Base-by-base conservation (phyloP, 2,329 filamentous ascomycete genomes). In the Penicillium sumatraense region DNA sequence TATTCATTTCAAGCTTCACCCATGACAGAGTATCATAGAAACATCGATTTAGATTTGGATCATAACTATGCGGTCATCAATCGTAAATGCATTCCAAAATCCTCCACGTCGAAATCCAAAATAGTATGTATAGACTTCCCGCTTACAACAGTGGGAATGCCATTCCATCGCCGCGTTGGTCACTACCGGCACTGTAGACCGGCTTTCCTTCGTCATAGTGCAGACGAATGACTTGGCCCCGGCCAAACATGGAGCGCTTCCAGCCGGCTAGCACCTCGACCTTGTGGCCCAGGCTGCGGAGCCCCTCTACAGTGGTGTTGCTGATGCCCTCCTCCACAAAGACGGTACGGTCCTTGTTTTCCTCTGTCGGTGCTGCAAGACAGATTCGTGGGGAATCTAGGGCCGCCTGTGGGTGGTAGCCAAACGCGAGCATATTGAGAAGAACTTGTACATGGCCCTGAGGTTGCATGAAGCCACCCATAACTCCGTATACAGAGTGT, bases 391-490 rank as follows among this genome's bases (percentile, higher is more conserved):
- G 93, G 3, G 93, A 89, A 69, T 99, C 95, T 0, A 98, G 82
- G 2, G 93, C 92, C 56, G 91, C 86, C 75, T 99, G 95, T 0
- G 93, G 92, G 59, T 88, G 89, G 50, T 91, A 81, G 1, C 87
- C 86, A 65, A 93, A 96, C 0, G 92, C 85, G 0, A 96, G 76
- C 83, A 96, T 93, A 62, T 96, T 96, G 2, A 98, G 80, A 9
- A 99, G 77, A 0, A 96, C 92, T 74, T 98, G 95, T 0, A 98
- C 88, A 57, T 98, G 95, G 20, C 93, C 95, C 75, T 98, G 95
- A 0, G 95, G 95, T 77, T 99, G 95, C 90, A 98, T 98, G 76
- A 96, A 98, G 2, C 92, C 93, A 49, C 95, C 95, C 95, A 98
- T 98, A 57, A 98, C 93, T 50, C 95, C 95, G 67, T 93, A 97